A percentile compares a stretch with the other conserved stretches of the same genome.
Conservation (phyloP, 2,329 filamentous ascomycete genomes). For the Calonectria hawksworthii region DNA sequence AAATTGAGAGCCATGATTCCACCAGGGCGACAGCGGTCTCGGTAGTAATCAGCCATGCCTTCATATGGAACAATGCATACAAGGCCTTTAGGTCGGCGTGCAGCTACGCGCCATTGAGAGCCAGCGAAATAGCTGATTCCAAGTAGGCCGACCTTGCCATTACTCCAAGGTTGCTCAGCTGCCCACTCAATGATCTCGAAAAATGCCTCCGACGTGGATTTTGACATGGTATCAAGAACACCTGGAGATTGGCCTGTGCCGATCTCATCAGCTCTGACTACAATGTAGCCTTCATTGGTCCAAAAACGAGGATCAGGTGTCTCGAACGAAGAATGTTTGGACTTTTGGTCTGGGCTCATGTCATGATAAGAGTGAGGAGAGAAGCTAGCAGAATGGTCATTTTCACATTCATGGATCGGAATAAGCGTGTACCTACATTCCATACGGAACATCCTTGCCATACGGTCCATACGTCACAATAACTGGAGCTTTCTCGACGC, state of each 20-base stretch:
- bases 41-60: not conserved
- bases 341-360: conserved; percentile 14
- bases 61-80: conserved; percentile 57
- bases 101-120: conserved; percentile 62
- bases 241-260: conserved; percentile 15
- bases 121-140: conserved; percentile 61
- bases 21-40: not conserved
- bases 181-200: conserved; percentile 16
- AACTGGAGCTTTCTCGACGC: conserved; percentile 61
- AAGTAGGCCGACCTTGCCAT: conserved; percentile 61
- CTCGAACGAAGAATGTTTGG: conserved; percentile 14
- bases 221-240: conserved; percentile 1
- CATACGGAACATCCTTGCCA: conserved; percentile 79
- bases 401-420: not conserved
- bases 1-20: not conserved
- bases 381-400: not conserved
- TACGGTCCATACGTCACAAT: conserved; percentile 81
- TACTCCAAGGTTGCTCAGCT: conserved; percentile 53
- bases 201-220: not conserved
- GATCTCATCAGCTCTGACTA: conserved; percentile 17
- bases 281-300: conserved; percentile 13
- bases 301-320: conserved; percentile 21
- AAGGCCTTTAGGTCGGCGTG: conserved; percentile 58
- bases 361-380: not conserved
- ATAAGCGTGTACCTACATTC: conserved; percentile 51